These are phyloP conservation scores for Pythium volutum DNA, from an alignment of 352 stramenopile genomes.

Conservation along the genomic window DNA sequence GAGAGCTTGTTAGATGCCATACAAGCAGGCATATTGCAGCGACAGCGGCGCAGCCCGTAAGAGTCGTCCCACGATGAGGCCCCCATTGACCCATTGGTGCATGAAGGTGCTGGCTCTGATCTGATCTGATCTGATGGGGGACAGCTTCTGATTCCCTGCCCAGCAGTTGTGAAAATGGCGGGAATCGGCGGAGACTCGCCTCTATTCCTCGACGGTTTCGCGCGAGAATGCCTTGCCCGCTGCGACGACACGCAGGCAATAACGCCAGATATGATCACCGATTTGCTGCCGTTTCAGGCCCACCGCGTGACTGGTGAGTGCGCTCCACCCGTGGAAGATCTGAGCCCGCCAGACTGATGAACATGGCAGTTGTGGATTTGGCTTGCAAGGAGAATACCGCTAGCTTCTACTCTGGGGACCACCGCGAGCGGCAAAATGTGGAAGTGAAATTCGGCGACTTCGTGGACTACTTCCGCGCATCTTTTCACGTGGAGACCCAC, in stretches of 20 bases:
- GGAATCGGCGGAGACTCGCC: constrained; percentile 14
- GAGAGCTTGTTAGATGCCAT: not conserved
- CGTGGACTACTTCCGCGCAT: constrained; percentile 62
- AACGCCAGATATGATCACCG: not conserved
- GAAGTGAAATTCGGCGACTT: constrained; percentile 83
- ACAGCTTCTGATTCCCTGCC: not conserved
- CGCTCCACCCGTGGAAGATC: not conserved
- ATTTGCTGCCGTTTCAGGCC: constrained; percentile 1
- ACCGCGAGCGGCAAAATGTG: constrained; percentile 59
- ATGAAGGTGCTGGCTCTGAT: not conserved
- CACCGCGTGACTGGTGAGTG: constrained; percentile 27
- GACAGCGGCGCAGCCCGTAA: not conserved
- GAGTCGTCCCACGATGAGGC: not conserved
- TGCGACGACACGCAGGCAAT: not conserved
- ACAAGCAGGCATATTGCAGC: constrained; percentile 3
- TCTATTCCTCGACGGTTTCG: constrained; percentile 13
- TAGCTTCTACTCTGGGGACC: constrained; percentile 58
- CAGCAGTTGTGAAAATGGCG: constrained; percentile 4
- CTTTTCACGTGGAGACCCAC: constrained; percentile 36
- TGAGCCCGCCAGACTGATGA: not conserved
- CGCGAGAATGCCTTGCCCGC: constrained; percentile 9
- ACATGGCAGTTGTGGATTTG: constrained; percentile 64
- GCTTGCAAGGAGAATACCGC: constrained; percentile 53
- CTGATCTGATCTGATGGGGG: not conserved
- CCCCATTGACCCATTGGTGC: constrained; percentile 4